phyloP scores from a whole-genome alignment of 495 filamentous ascomycete genomes.

The Aspergillus nanangensis region DNA sequence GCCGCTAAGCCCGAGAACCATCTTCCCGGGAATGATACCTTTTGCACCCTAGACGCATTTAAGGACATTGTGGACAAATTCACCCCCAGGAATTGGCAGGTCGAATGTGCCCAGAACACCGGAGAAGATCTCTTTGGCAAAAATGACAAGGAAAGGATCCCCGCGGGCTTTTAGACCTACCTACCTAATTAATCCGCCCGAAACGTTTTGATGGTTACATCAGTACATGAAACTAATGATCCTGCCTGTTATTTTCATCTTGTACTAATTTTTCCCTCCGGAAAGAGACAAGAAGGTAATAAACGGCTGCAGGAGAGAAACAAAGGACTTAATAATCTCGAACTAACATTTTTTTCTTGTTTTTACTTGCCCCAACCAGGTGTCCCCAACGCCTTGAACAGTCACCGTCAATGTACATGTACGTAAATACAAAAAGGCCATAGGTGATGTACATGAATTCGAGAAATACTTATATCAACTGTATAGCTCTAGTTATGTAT shows the following conservation, averaged over 20 bases:
- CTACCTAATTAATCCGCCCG: too few relatives aligned
- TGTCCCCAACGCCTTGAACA: too few relatives aligned
- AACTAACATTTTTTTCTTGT: not conserved
- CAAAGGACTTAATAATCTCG: not conserved
- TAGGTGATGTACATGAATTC: too few relatives aligned
- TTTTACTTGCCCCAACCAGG: not conserved
- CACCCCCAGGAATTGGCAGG: constrained; percentile 75
- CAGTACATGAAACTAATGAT: too few relatives aligned
- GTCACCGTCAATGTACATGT: not conserved
- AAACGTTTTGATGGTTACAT: not conserved
- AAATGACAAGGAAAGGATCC: constrained; percentile 25
- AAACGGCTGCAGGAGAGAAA: not conserved
- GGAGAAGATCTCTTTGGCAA: constrained; percentile 42
- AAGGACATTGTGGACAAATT: constrained; percentile 88
- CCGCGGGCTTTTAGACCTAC: constrained; percentile 38
- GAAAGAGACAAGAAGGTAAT: too few relatives aligned
- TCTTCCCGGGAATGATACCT: constrained; percentile 80
- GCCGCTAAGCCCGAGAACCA: constrained; percentile 68
- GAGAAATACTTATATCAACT: too few relatives aligned
- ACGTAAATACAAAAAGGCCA: not conserved
- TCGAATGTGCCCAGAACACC: constrained; percentile 65
- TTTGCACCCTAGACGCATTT: constrained; percentile 91
- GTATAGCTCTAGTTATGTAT: too few relatives aligned
- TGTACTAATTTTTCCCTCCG: too few relatives aligned
- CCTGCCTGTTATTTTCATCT: too few relatives aligned